Evolutionary conservation across 257 asterid species (phyloP), one percentile per base, ranked within the genome.

Genomic region (Leonotis leonurus): DNA sequence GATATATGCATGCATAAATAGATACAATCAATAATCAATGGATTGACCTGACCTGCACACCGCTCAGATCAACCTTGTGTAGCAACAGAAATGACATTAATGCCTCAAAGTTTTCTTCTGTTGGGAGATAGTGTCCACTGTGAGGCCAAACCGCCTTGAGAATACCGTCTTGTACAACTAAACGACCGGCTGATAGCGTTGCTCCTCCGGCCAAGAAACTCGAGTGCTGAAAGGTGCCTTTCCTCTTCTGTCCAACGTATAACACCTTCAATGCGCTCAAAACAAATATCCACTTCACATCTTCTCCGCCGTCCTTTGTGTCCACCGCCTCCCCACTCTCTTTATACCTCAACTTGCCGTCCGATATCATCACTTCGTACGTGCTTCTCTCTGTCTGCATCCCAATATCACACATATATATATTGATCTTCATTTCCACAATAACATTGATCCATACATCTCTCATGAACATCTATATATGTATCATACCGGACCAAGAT

Each of bases 121-220:
- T 91, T 14, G 98, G 98, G 72, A 84, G 96, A 66, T 91, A 91
- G 75, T 91, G 96, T 2, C 98, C 98, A 26, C 98, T 91, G 85
- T 91, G 90, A 64, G 98, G 95, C 96, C 96, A 91, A 53, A 91
- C 88, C 1, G 96, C 94, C 96, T 88, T 84, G 0, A 91, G 80
- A 73, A 78, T 49, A 13, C 98, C 98, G 46, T 86, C 73, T 70
- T 91, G 87, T 1, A 83, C 94, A 8, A 79, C 81, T 65, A 91
- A 55, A 54, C 96, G 82, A 4, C 98, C 98, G 5, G 98, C 98
- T 21, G 96, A 84, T 52, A 88, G 71, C 0, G 98, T 85, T 3
- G 95, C 96, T 0, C 96, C 98, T 5, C 98, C 98, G 8, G 98
- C 95, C 81, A 91, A 80, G 84, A 91, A 91, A 67, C 98, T 91